Percentiles rank a stretch among this genome's conserved stretches.
phyloP scores from a whole-genome alignment of 768 basidiomycete species.

The Polyporus arcularius region DNA sequence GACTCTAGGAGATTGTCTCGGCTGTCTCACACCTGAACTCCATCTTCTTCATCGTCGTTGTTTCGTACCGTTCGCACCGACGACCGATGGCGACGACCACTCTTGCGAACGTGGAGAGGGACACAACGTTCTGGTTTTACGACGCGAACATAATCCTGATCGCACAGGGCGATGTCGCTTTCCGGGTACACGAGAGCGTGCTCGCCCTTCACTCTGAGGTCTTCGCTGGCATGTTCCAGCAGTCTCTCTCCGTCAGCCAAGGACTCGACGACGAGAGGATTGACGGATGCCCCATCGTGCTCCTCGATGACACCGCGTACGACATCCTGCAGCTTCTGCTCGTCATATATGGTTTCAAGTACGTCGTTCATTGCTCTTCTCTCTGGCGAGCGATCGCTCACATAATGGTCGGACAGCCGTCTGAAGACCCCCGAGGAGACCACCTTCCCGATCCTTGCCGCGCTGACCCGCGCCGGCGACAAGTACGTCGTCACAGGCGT shows the following conservation, averaged over 20 bases:
- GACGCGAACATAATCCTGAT: conserved; percentile 13
- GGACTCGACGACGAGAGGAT: neutral
- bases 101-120: no score
- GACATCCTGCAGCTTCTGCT: neutral
- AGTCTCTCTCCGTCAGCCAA: neutral
- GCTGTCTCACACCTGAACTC: no score
- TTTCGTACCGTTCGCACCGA: no score
- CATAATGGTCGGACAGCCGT: no score
- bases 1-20: no score
- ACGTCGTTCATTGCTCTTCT: neutral
- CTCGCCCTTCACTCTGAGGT: conserved; percentile 9
- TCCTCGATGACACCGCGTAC: neutral
- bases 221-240: conserved; percentile 8
- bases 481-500: neutral
- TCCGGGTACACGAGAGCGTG: conserved; percentile 8
- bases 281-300: neutral
- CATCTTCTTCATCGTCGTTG: no score
- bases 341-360: neutral
- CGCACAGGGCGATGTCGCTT: neutral
- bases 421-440: no score
- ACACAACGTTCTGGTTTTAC: neutral
- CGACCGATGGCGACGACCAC: no score
- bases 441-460: conserved; percentile 2
- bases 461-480: conserved; percentile 9
- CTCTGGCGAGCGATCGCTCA: no score